A percentile compares a stretch with the other conserved stretches of the same genome.
phyloP scores from a whole-genome alignment of 371 early-diverging fungal genomes.

The Lichtheimia corymbifera region DNA sequence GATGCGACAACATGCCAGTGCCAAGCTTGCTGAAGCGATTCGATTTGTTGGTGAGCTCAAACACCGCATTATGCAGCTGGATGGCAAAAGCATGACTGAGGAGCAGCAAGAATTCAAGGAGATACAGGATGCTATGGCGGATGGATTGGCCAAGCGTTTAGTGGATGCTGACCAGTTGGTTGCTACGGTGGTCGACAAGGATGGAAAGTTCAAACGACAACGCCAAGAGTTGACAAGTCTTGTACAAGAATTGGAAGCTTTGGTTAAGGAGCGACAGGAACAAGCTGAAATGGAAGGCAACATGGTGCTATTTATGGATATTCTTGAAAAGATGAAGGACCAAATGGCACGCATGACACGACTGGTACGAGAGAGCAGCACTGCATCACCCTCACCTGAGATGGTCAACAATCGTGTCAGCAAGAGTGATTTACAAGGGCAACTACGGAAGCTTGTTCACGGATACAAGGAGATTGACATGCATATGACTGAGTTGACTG shows the following conservation, averaged over 20 bases:
- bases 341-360: slow-evolving; percentile 34
- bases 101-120: slow-evolving; percentile 46
- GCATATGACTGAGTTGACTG: slow-evolving; percentile 20
- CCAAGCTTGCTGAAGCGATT: slow-evolving; percentile 39
- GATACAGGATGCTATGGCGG: slow-evolving; percentile 39
- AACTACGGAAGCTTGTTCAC: slow-evolving; percentile 40
- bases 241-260: slow-evolving; percentile 33
- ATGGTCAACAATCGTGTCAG: slow-evolving; percentile 35
- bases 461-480: slow-evolving; percentile 35
- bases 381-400: slow-evolving; percentile 33
- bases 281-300: slow-evolving; percentile 48
- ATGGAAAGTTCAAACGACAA: slow-evolving; percentile 35
- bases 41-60: slow-evolving; percentile 43
- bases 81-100: slow-evolving; percentile 37
- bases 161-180: slow-evolving; percentile 34
- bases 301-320: slow-evolving; percentile 42
- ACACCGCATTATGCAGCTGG: slow-evolving; percentile 44
- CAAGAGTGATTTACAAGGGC: slow-evolving; percentile 49
- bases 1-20: slow-evolving; percentile 32
- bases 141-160: slow-evolving; percentile 26
- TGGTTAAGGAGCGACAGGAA: slow-evolving; percentile 35
- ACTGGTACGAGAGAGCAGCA: slow-evolving; percentile 28
- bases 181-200: slow-evolving; percentile 23
- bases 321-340: slow-evolving; percentile 43
- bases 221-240: slow-evolving; percentile 26